phyloP scores from a whole-genome alignment of 805 yeast species.

The Cyberlindnera lachancei region DNA sequence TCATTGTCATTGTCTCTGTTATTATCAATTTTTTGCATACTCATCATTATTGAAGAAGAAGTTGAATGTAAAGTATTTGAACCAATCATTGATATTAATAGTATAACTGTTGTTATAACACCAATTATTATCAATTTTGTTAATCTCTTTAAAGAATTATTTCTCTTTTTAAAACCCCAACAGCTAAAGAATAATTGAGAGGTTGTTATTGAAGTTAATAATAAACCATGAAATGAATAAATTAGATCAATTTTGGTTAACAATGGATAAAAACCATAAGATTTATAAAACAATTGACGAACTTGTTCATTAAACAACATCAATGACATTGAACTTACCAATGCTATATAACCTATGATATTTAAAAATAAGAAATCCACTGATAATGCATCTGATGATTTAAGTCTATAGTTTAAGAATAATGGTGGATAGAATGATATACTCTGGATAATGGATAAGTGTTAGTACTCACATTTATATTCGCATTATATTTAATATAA shows the following conservation, averaged over 20 bases:
- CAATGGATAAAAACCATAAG: constrained; percentile 32
- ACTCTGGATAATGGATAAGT: constrained; percentile 24
- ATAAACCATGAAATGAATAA: constrained; percentile 41
- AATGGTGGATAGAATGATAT: constrained; percentile 45
- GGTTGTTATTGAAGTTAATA: constrained; percentile 31
- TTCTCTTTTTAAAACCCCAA: constrained; percentile 22
- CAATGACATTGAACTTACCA: constrained; percentile 34
- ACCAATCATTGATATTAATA: constrained; percentile 11
- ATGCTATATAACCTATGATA: constrained; percentile 38
- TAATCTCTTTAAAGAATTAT: constrained; percentile 7
- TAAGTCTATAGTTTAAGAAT: constrained; percentile 30
- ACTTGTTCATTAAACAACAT: constrained; percentile 32
- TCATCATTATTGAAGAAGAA: neutral
- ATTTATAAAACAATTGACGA: constrained; percentile 22
- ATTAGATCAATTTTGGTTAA: constrained; percentile 37
- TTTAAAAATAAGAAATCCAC: constrained; percentile 40
- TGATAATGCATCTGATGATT: constrained; percentile 42
- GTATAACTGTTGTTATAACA: neutral
- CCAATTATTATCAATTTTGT: constrained; percentile 17
- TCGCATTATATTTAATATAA: neutral
- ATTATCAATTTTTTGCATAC: neutral
- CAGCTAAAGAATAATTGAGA: constrained; percentile 28
- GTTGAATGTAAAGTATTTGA: neutral
- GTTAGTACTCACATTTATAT: constrained; percentile 11
- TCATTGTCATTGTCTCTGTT: no score